Evolutionary conservation across 202 grass and related monocot genomes (phyloP).

Genomic region (Panicum virgatum): DNA sequence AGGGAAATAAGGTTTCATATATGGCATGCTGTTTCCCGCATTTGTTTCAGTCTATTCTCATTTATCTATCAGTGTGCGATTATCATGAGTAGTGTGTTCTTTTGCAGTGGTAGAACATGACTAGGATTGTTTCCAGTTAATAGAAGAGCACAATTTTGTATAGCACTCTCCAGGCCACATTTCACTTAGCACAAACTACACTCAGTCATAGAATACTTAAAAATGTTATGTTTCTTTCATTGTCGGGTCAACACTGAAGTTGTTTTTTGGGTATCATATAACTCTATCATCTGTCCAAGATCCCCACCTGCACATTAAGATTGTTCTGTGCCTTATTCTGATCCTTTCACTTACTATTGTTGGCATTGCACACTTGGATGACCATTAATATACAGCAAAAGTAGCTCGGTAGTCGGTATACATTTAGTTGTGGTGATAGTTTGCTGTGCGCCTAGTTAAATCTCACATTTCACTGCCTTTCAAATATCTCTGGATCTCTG

Average conservation of each 20-base stretch:
- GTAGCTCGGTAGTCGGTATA: not conserved
- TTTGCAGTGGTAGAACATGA: not conserved
- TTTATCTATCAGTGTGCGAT: not conserved
- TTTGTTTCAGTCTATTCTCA: not conserved
- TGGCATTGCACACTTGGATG: not conserved
- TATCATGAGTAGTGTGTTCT: not conserved
- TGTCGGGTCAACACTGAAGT: not conserved
- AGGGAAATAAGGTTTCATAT: conserved; percentile 12
- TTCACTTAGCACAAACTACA: too few relatives aligned
- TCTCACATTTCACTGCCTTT: not conserved
- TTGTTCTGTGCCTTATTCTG: too few relatives aligned
- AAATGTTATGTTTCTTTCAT: not conserved
- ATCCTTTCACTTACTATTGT: too few relatives aligned
- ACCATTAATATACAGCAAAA: not conserved
- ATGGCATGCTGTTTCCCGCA: not conserved
- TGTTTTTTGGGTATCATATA: not conserved
- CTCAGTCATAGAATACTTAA: not conserved
- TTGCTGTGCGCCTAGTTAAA: not conserved
- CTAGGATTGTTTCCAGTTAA: too few relatives aligned
- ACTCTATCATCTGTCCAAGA: not conserved
- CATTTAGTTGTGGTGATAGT: not conserved
- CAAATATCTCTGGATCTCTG: not conserved
- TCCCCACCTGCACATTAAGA: not conserved
- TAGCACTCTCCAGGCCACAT: too few relatives aligned
- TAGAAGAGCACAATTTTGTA: too few relatives aligned